phyloP scores from a whole-genome alignment of 78 protist genomes.

The Dictyostelium firmibasis region DNA sequence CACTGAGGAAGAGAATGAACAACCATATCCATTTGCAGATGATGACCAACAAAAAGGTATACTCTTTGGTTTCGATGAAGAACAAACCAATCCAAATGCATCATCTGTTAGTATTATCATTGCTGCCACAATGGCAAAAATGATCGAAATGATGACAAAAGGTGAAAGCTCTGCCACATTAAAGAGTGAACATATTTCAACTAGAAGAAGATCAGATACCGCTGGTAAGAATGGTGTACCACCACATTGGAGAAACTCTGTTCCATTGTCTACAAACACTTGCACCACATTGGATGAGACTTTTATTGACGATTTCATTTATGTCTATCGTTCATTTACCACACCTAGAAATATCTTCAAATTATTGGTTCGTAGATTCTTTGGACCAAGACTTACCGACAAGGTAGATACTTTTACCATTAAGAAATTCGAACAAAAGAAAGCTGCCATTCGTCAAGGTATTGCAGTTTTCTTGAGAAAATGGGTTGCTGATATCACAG shows the following conservation, averaged over 20 bases:
- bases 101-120: constrained; percentile 5
- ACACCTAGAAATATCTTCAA: constrained; percentile 51
- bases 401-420: constrained; percentile 34
- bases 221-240: constrained; percentile 44
- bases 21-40: constrained; percentile 68
- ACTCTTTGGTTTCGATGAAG: constrained; percentile 69
- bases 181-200: not conserved
- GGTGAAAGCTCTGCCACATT: constrained; percentile 12
- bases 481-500: constrained; percentile 58
- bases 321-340: constrained; percentile 71
- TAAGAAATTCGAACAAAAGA: constrained; percentile 54
- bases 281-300: constrained; percentile 33
- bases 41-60: constrained; percentile 73
- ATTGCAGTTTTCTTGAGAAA: constrained; percentile 17
- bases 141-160: constrained; percentile 72
- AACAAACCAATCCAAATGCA: not conserved
- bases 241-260: constrained; percentile 35
- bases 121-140: constrained; percentile 57
- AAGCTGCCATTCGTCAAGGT: constrained; percentile 21
- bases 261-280: not conserved
- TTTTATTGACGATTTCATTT: constrained; percentile 61
- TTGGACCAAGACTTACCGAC: constrained; percentile 45
- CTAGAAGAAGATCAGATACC: constrained; percentile 51
- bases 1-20: constrained; percentile 67
- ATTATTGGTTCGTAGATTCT: constrained; percentile 44